Evolutionary conservation across 306 rosid genomes (phyloP), one percentile per base, ranked within the genome.

Genomic region (Lupinus albus): DNA sequence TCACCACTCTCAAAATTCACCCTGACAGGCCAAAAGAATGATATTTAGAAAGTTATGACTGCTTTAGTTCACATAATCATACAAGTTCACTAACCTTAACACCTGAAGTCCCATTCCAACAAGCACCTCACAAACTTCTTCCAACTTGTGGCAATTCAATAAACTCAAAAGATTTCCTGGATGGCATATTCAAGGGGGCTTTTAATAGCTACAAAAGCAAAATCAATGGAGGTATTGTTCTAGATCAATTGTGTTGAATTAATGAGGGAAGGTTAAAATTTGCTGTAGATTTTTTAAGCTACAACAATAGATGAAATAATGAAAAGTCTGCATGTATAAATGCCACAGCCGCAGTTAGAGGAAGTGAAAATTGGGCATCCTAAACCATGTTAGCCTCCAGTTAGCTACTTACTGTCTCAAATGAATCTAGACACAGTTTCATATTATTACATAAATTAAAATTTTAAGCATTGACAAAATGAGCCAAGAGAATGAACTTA

Each of bases 61-160:
- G 50, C 64, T 62, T 28, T 41, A 39, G 71, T 50, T 70, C 45
- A 63, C 18, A 15, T 16, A 66, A 67, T 55, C 47, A 71, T 48
- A 36, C 25, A 28, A 70, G 72, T 54, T 57, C 54, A 84, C 95
- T 71, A 69, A 92, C 98, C 98, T 88, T 58, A 88, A 84, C 76
- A 88, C 79, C 88, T 84, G 96, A 78, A 90, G 86, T 76, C 96
- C 97, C 56, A 93, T 28, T 50, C 98, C 97, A 79, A 90, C 86
- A 56, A 82, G 72, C 69, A 90, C 87, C 61, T 90, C 97, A 50
- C 72, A 78, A 76, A 88, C 70, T 79, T 90, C 94, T 79, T 86
- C 91, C 16, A 80, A 75, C 63, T 75, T 80, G 79, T 86, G 91
- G 80, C 90, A 75, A 74, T 83, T 86, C 56, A 75, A 58, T 57